These are phyloP conservation scores for Mariannaea elegans DNA, from an alignment of 2,329 filamentous ascomycete genomes.

Conservation along the genomic window DNA sequence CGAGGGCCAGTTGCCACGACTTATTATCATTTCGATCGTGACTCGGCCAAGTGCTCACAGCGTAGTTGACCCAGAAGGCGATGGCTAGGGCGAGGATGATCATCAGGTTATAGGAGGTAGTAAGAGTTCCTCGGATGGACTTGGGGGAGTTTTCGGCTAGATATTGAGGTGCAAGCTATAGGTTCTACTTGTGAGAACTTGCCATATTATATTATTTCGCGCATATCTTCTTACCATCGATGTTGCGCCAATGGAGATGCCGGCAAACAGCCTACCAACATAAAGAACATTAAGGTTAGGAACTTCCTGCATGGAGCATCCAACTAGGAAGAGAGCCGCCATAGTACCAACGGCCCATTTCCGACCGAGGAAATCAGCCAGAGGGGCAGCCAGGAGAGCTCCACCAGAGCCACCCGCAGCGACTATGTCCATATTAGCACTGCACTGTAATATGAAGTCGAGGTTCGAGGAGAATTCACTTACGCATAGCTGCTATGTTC, in stretches of 20 bases:
- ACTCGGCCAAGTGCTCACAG: slow-evolving; percentile 8
- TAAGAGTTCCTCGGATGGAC: slow-evolving; percentile 16
- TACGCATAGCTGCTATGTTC: slow-evolving; percentile 21
- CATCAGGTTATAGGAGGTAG: slow-evolving; percentile 16
- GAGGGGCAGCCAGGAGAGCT: slow-evolving; percentile 7
- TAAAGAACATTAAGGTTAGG: slow-evolving; percentile 14
- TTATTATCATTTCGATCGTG: background rate
- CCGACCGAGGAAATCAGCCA: slow-evolving; percentile 18
- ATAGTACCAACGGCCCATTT: slow-evolving; percentile 13
- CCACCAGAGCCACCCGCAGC: slow-evolving; percentile 18
- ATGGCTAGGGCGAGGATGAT: slow-evolving; percentile 16
- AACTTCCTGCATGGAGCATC: slow-evolving; percentile 16
- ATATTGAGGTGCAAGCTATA: slow-evolving; percentile 18
- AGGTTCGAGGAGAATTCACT: background rate
- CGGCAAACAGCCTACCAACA: slow-evolving; percentile 9
- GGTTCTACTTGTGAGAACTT: too few relatives aligned
- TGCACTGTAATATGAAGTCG: background rate
- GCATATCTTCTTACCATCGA: slow-evolving; percentile 13
- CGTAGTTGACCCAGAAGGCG: slow-evolving; percentile 21
- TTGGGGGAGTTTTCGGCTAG: slow-evolving; percentile 15
- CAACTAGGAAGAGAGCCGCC: slow-evolving; percentile 10
- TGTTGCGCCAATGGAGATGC: slow-evolving; percentile 9
- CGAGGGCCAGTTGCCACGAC: slow-evolving; percentile 19
- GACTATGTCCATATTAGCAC: slow-evolving; percentile 1
- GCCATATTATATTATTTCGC: too few relatives aligned